Evolutionary conservation across 495 filamentous ascomycete genomes (phyloP).

Genomic region (Aspergillus steynii): DNA sequence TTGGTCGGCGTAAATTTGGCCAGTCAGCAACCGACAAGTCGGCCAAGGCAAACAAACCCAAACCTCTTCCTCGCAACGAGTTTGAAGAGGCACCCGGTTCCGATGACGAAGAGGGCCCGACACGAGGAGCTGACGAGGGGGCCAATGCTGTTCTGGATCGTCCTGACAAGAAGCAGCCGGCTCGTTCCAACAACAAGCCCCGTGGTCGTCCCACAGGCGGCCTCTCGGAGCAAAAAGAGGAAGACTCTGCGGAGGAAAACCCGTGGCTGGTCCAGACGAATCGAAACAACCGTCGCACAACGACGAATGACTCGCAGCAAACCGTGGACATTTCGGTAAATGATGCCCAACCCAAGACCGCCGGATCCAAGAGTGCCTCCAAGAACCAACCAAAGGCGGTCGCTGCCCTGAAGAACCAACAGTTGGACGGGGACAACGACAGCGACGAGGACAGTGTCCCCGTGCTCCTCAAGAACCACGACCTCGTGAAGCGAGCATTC

Average conservation of each 20-base stretch:
- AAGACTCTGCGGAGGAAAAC: conserved; percentile 39
- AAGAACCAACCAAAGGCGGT: conserved; percentile 24
- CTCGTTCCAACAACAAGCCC: conserved; percentile 19
- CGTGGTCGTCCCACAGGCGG: conserved; percentile 19
- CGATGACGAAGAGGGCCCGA: conserved; percentile 48
- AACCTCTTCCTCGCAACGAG: conserved; percentile 44
- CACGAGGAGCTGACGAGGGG: conserved; percentile 26
- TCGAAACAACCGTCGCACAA: conserved; percentile 38
- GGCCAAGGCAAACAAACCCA: conserved; percentile 19
- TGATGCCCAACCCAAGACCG: conserved; percentile 26
- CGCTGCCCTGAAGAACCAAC: conserved; percentile 17
- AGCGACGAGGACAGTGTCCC: conserved; percentile 60
- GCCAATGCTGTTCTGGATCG: conserved; percentile 24
- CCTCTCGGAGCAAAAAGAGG: conserved; percentile 23
- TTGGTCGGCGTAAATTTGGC: conserved; percentile 68
- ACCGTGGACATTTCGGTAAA: conserved; percentile 41
- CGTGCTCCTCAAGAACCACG: conserved; percentile 72
- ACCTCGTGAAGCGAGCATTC: conserved; percentile 82
- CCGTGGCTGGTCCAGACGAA: conserved; percentile 51
- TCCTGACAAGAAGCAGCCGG: conserved; percentile 26
- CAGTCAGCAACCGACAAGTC: conserved; percentile 36
- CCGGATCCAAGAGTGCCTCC: conserved; percentile 17
- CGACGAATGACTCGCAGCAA: conserved; percentile 33
- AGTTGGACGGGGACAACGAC: conserved; percentile 35
- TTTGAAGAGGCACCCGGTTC: conserved; percentile 60